Conservation (phyloP, 805 yeast genomes). For the Candida incommunis region DNA sequence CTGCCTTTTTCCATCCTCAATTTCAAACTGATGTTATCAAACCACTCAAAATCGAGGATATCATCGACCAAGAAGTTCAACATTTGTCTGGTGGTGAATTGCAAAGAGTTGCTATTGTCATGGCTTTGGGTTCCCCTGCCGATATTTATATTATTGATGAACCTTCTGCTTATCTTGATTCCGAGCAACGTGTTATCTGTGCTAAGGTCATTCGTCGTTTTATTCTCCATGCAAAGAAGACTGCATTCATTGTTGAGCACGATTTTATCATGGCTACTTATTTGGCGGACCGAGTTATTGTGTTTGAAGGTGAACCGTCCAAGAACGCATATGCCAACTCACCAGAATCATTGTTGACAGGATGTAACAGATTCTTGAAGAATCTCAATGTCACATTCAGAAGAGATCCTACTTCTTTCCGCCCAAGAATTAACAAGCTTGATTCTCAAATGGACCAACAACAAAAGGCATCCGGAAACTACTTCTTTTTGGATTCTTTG, state of each 20-base stretch:
- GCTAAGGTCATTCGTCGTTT: conserved; percentile 96
- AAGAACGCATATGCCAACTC: conserved; percentile 68
- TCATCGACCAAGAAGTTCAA: conserved; percentile 96
- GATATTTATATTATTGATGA: conserved; percentile 96
- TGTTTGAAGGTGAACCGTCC: conserved; percentile 92
- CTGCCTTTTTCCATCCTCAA: conserved; percentile 88
- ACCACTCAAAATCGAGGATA: conserved; percentile 85
- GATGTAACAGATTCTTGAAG: conserved; percentile 94
- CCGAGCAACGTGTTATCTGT: conserved; percentile 99
- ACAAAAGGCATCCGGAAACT: conserved; percentile 85
- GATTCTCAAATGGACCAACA: conserved; percentile 99
- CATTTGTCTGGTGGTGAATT: conserved; percentile 98
- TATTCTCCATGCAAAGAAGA: conserved; percentile 89
- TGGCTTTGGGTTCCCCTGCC: conserved; percentile 87
- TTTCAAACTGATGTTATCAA: conserved; percentile 97
- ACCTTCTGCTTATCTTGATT: conserved; percentile 97
- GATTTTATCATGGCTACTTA: conserved; percentile 99
- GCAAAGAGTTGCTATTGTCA: conserved; percentile 96
- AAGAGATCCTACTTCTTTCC: conserved; percentile 95
- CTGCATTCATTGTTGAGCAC: conserved; percentile 99
- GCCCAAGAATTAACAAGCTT: conserved; percentile 96
- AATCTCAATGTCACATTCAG: conserved; percentile 95
- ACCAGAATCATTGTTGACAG: conserved; percentile 90
- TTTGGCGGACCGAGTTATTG: conserved; percentile 97
- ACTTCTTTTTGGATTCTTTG: conserved; percentile 78